These are phyloP conservation scores for Skeletonema costatum DNA, from an alignment of 108 stramenopile species.

Conservation along the genomic window DNA sequence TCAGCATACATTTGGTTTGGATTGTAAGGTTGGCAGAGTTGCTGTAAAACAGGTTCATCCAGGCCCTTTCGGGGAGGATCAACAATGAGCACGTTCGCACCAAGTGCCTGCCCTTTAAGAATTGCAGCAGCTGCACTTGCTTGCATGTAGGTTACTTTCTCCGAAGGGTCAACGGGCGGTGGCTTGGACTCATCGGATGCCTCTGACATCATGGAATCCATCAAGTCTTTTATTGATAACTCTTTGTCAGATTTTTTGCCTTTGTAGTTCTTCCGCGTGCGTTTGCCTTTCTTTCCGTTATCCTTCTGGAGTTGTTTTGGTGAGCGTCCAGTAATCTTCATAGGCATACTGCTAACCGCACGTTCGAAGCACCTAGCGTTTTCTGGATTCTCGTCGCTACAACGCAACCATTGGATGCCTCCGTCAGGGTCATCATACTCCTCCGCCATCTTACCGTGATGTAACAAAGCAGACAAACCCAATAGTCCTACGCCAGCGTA, in stretches of 20 bases:
- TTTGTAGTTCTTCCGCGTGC: background rate
- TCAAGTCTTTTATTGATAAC: constrained; percentile 43
- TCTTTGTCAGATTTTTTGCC: constrained; percentile 14
- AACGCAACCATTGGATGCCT: constrained; percentile 76
- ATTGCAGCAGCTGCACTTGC: constrained; percentile 83
- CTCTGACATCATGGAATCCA: constrained; percentile 31
- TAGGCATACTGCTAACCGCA: constrained; percentile 56
- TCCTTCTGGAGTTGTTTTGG: constrained; percentile 24
- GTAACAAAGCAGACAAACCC: constrained; percentile 81
- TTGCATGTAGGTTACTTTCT: constrained; percentile 64
- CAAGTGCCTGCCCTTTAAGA: constrained; percentile 80
- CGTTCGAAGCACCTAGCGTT: constrained; percentile 84
- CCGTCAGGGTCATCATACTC: constrained; percentile 7
- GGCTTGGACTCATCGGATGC: constrained; percentile 13
- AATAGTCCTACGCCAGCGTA: constrained; percentile 96
- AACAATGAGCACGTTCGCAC: constrained; percentile 90
- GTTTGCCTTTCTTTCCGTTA: constrained; percentile 14
- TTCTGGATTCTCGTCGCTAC: constrained; percentile 94
- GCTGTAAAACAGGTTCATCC: constrained; percentile 81
- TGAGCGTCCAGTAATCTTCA: constrained; percentile 37
- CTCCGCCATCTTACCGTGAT: constrained; percentile 54
- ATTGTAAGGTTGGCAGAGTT: constrained; percentile 75
- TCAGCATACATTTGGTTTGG: constrained; percentile 72
- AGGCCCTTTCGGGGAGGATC: constrained; percentile 96
- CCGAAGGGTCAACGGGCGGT: constrained; percentile 22